Evolutionary conservation across 148 eudicot species (phyloP), one percentile per base, ranked within the genome.

Genomic region (Persicaria tinctoria): DNA sequence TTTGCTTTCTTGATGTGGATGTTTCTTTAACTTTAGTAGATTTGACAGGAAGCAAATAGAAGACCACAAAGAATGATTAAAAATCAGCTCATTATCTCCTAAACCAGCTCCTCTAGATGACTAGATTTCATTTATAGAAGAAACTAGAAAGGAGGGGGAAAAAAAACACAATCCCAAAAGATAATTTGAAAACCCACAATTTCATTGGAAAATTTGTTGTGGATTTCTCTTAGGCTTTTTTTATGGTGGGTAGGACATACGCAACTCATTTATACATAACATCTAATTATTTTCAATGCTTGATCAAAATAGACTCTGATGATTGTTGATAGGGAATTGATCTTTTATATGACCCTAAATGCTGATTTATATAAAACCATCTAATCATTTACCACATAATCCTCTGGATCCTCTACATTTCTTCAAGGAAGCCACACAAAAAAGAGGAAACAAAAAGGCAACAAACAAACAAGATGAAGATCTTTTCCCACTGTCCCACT

Each of bases 1-100:
- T 11, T 66, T 66, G 70, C 70, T 66, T 66, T 66, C 70, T 66
- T 66, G 48, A 66, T 66, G 70, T 66, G 1, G 70, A 66, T 66
- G 70, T 66, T 66, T 66, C 48, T 38, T 9, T 66, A 41, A 41
- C 70, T 66, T 66, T 66, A 41, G 48, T 66, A 66, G 70, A 66
- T 66, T 66, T 66, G 69, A 38, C 45, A 13, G 46, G 47, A 66
- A 66, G 70, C 70, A 38, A 32, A 66, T 38, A 41, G 11, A 6
- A 66, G 70, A 41, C 70, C 70, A 41, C 70, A 13, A 2, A 66
- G 41, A 32, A 8, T 5, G 8, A 20, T 20, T 7, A 32, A 57
- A 63, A 4, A 63, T 1, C 12, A 23, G 46, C 45, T 63, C 11
- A 23, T 66, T 41, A 12, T 66, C 70, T 66, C 46, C 70, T 66